These are phyloP conservation scores for Pythium sp. DNA, from an alignment of 352 stramenopile species.

Conservation along the genomic window DNA sequence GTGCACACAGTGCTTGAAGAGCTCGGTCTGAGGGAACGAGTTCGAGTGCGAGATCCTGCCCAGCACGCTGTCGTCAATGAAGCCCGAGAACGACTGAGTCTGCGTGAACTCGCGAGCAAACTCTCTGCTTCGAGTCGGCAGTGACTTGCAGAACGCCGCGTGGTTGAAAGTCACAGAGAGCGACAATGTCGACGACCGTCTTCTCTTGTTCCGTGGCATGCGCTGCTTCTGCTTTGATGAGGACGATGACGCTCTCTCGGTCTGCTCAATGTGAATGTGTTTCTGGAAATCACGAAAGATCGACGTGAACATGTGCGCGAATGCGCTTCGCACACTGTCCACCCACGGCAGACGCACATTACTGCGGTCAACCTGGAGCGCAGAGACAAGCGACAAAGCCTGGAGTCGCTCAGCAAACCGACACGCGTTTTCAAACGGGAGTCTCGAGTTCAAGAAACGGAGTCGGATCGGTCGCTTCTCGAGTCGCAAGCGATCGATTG, in stretches of 20 bases:
- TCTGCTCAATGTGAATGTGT: conserved; percentile 44
- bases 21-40: conserved; percentile 36
- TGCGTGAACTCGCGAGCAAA: conserved; percentile 58
- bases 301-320: conserved; percentile 60
- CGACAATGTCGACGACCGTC: conserved; percentile 41
- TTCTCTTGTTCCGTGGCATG: conserved; percentile 15
- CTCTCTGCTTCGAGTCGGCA: conserved; percentile 15
- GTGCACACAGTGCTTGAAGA: conserved; percentile 68
- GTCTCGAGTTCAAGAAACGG: conserved; percentile 53
- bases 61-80: conserved; percentile 63
- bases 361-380: conserved; percentile 35
- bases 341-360: conserved; percentile 59
- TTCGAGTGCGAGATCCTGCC: conserved; percentile 28
- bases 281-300: conserved; percentile 60
- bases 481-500: conserved; percentile 48
- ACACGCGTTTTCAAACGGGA: conserved; percentile 51
- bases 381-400: conserved; percentile 49
- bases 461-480: conserved; percentile 53
- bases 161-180: conserved; percentile 60
- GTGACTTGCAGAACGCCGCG: conserved; percentile 32
- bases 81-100: conserved; percentile 60
- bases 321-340: conserved; percentile 52
- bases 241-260: not conserved
- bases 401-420: conserved; percentile 60
- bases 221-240: not conserved